Base-by-base conservation (phyloP, 768 basidiomycete species). In the Strobilomyces echinocephalus region DNA sequence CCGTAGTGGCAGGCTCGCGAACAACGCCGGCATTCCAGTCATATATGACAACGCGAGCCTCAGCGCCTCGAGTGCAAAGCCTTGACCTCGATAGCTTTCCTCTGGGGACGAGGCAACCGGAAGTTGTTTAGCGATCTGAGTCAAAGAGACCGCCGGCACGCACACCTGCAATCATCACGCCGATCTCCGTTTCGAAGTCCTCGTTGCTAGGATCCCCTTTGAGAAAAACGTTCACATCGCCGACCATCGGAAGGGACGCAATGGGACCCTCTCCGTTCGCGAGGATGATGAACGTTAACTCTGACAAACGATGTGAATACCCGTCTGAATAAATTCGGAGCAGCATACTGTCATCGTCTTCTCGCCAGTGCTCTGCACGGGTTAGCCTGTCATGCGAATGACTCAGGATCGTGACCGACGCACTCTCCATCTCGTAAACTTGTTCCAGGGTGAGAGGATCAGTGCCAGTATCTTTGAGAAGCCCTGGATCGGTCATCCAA, bases 161-260 rank as follows among this genome's bases (percentile, higher is more conserved):
- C 50, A 43, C 56, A 85, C 90, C 88, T 62, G 93, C 92, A 55
- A 95, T 87, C 94, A 95, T 97, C 55, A 95, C 84, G 67, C 95
- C 92, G 26, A 84, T 80, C 63, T 97, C 95, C 3, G 82, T 89
- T 57, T 92, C 85, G 51, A 81, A 79, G 33, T 72, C 74, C 21
- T 76, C 71, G 7, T 72, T 70, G 1, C 67, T 64, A 20, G 69
- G 68, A 16, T 66, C 59, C 43, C 84, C 83, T 43, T 87, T 86
- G 40, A 95, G 70, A 68, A 97, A 97, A 26, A 97, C 70, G 68
- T 97, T 97, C 34, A 93, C 92, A 65, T 97, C 95, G 31, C 95
- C 95, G 18, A 95, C 73, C 92, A 95, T 94, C 10, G 77, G 79
- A 54, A 75, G 63, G 65, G 69, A 61, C 74, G 69, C 61, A 54